A percentile compares a stretch with the other conserved stretches of the same genome.
phyloP scores from a whole-genome alignment of 2,329 filamentous ascomycete genomes.

The Pestalotiopsis sp. region DNA sequence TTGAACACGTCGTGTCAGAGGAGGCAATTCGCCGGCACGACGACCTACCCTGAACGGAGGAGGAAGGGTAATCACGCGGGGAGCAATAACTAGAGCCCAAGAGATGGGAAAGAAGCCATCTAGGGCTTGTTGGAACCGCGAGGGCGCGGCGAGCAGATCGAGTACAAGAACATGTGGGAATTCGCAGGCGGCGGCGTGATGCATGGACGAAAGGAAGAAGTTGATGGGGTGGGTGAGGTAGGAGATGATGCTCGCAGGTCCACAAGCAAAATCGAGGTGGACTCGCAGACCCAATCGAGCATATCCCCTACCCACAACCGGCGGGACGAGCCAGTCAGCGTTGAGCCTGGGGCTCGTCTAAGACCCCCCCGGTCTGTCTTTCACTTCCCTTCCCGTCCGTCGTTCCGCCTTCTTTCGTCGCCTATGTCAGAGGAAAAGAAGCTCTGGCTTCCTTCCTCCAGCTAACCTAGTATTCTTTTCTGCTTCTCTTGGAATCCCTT shows the following conservation, averaged over 20 bases:
- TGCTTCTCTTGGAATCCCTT: background rate
- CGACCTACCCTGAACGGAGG: constrained; percentile 22
- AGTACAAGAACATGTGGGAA: constrained; percentile 64
- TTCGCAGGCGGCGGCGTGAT: constrained; percentile 30
- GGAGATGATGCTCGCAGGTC: constrained; percentile 9
- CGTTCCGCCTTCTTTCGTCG: constrained; percentile 9
- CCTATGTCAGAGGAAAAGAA: background rate
- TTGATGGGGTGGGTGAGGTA: constrained; percentile 13
- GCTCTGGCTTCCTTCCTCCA: background rate
- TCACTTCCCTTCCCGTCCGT: constrained; percentile 12
- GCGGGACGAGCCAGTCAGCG: background rate
- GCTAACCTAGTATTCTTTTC: background rate
- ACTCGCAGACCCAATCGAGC: constrained; percentile 9
- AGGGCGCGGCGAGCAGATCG: constrained; percentile 53
- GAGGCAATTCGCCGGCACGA: constrained; percentile 23
- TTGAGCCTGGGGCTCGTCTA: background rate
- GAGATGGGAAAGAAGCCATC: constrained; percentile 24
- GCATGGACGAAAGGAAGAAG: constrained; percentile 11
- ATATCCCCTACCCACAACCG: constrained; percentile 6
- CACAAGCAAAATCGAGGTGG: constrained; percentile 11
- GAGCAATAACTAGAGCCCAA: constrained; percentile 19
- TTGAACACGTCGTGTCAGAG: constrained; percentile 4
- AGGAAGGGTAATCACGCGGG: constrained; percentile 16
- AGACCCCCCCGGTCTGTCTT: constrained; percentile 10
- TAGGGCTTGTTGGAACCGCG: constrained; percentile 41